Conservation (phyloP, 2,329 filamentous ascomycete genomes). For the Metarhizium album region DNA sequence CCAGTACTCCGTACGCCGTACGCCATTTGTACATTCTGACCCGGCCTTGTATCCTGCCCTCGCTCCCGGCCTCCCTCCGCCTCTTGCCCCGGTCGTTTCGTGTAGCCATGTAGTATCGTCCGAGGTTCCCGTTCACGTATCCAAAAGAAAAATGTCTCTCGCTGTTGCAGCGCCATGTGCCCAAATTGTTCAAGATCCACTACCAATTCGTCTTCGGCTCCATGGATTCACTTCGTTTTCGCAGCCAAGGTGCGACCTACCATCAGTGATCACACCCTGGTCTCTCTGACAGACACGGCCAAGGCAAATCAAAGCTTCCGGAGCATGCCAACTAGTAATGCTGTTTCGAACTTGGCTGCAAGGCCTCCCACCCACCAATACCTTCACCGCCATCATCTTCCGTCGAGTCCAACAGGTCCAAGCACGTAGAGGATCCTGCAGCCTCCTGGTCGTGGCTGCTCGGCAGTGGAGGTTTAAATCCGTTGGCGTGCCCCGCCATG, state of each 20-base stretch:
- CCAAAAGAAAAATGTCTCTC: background rate
- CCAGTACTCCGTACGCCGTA: background rate
- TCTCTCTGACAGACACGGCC: background rate
- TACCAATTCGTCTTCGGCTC: background rate
- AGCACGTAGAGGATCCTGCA: constrained; percentile 9
- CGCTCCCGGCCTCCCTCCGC: too few species aligned
- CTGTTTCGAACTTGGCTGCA: constrained; percentile 33
- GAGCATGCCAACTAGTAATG: constrained; percentile 1
- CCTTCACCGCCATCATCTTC: constrained; percentile 31
- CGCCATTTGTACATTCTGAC: background rate
- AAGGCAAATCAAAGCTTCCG: background rate
- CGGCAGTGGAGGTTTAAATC: constrained; percentile 1
- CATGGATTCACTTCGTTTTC: background rate
- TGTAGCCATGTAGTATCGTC: background rate
- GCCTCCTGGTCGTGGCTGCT: constrained; percentile 1
- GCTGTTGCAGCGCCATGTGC: background rate
- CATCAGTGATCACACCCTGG: background rate
- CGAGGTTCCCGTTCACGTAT: background rate
- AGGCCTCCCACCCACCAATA: constrained; percentile 43
- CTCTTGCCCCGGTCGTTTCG: background rate
- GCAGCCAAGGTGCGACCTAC: background rate
- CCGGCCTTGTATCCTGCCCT: background rate
- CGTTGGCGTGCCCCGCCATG: constrained; percentile 7
- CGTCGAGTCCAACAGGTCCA: constrained; percentile 36
- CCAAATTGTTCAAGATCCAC: background rate